Evolutionary conservation across 495 filamentous ascomycete genomes (phyloP).

Genomic region (Penicillium canescens): DNA sequence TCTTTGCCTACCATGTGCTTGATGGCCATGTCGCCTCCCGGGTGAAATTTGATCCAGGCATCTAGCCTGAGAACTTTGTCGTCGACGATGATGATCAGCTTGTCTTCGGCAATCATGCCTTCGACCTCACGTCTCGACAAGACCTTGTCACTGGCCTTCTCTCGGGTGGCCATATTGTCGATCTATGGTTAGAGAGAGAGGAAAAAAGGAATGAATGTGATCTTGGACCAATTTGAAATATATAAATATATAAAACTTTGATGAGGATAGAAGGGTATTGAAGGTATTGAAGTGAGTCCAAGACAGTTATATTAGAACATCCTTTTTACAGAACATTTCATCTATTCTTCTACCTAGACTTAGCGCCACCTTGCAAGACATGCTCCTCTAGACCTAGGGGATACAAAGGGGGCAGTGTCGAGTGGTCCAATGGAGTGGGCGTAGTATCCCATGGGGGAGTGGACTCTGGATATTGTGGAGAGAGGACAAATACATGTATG

Average conservation of each 20-base stretch:
- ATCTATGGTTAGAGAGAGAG: neutral
- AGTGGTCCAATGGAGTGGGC: slow-evolving; percentile 8
- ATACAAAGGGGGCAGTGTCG: slow-evolving; percentile 16
- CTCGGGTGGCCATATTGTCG: slow-evolving; percentile 5
- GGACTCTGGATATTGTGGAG: neutral
- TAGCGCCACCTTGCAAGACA: slow-evolving; percentile 8
- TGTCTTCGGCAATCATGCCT: slow-evolving; percentile 72
- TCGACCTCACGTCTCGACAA: slow-evolving; percentile 72
- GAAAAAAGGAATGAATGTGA: neutral
- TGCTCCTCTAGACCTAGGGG: slow-evolving; percentile 5
- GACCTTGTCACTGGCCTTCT: slow-evolving; percentile 42
- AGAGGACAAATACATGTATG: slow-evolving; percentile 2
- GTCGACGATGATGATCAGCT: slow-evolving; percentile 72
- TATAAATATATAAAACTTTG: too few relatives aligned
- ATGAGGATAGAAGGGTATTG: neutral
- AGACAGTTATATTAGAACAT: neutral
- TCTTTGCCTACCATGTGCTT: slow-evolving; percentile 83
- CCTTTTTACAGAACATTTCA: neutral
- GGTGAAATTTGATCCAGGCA: slow-evolving; percentile 78
- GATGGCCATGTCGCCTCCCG: slow-evolving; percentile 82
- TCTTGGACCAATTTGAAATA: neutral
- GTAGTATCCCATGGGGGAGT: slow-evolving; percentile 3
- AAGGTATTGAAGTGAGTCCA: neutral
- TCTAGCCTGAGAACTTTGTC: slow-evolving; percentile 75
- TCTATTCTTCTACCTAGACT: slow-evolving; percentile 12